Evolutionary conservation across 768 basidiomycete species (phyloP), one percentile per base, ranked within the genome.

Genomic region (Pleurotus ostreatus): DNA sequence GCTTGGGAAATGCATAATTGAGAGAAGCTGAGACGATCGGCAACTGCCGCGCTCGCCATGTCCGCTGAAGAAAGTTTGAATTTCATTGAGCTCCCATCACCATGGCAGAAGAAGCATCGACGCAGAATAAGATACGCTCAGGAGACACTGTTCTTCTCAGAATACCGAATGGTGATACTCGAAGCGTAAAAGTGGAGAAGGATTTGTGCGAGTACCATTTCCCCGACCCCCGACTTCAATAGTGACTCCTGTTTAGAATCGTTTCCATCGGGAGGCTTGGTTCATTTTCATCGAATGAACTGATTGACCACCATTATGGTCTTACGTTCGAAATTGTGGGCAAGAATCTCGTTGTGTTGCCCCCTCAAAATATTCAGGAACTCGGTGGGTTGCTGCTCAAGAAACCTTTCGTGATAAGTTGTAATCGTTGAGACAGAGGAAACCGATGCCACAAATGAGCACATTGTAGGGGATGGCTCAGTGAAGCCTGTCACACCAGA

Each of bases 371-470:
- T 8, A 70, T 92, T 64, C 81, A 88, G 64, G 93, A 95, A 72
- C 79, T 94, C 62, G 92, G 94, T 92, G 70, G 63, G 85, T 68
- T 30, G 49, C 26, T 58, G 49, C 62, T 9, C 7, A 44, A 30
- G 22, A n/a, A 15, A 41, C 39, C 18, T 38, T 44, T 58, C 48
- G 41, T 30, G 22, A 3, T 47, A 46, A 45, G 62, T 55, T 53
- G 38, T 57, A 16, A 55, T 12, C 53, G 26, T n/a, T 55, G 51
- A 12, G 58, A 5, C 62, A 96, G 96, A 95, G 84, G 96, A 98
- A 65, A 98, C 95, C 11, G 89, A 90, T 51, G 96, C 95, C 1
- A 99, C 94, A 3, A 99, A 99, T 64, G 94, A 99, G 65, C 79
- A 94, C 3, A 99, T 99, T 20, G 89, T 90, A 63, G 94, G 96